Evolutionary conservation across 1,284 basidiomycete species (phyloP).

Genomic region (Hypsizygus ulmarius): DNA sequence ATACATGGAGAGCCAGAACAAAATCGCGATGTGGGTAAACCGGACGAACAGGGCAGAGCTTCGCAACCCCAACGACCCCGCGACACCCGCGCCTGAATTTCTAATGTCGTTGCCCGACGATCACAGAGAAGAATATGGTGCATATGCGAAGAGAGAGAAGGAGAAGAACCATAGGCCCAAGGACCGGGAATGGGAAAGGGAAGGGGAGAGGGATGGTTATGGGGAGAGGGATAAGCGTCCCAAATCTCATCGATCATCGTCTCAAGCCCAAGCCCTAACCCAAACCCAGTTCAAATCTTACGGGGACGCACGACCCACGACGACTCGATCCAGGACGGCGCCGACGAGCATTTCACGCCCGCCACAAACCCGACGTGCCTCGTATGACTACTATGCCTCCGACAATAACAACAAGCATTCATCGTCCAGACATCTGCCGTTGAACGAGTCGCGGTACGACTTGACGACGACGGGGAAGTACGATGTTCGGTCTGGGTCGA

Average conservation of each 20-base stretch:
- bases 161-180: background rate
- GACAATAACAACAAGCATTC: too few relatives aligned
- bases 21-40: conserved; percentile 16
- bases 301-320: background rate
- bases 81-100: conserved; percentile 15
- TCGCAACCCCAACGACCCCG: conserved; percentile 17
- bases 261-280: background rate
- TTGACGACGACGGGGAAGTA: background rate
- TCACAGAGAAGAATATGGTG: background rate
- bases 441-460: background rate
- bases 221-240: background rate
- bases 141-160: background rate
- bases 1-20: conserved; percentile 13
- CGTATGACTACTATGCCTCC: conserved; percentile 7
- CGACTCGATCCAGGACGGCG: background rate
- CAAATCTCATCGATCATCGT: background rate
- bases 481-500: background rate
- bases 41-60: conserved; percentile 11
- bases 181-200: conserved; percentile 1
- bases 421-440: too few relatives aligned
- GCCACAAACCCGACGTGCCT: conserved; percentile 6
- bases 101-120: conserved; percentile 8
- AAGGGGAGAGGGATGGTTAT: background rate
- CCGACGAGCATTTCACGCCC: background rate
- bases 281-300: background rate